Evolutionary conservation across 164 flowering plant genomes (phyloP), one percentile per base, ranked within the genome.

Genomic region (Nymphaea thermarum): DNA sequence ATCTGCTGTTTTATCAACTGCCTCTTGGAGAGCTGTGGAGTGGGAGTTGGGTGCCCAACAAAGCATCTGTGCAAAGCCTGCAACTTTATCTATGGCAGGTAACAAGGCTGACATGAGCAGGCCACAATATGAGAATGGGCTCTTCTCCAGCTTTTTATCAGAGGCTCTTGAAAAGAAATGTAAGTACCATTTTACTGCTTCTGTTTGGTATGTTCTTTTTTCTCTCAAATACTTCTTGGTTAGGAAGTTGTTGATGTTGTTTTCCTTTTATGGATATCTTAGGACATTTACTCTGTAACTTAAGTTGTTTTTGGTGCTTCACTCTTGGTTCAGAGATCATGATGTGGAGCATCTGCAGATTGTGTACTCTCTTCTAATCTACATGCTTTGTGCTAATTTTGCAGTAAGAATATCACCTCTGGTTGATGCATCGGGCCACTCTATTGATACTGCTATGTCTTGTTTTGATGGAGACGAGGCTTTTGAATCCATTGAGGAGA

Each of bases 101-200:
- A 79, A 63, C 45, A 78, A 68, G 71, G 60, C 63, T 65, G 77
- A 70, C 61, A 66, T 75, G n/a, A 74, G 65, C 61, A 82, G 77
- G 44, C 43, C 78, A 53, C 90, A 79, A 63, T 73, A 82, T 74
- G 96, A 88, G 76, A 92, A 80, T 67, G 83, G 86, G 65, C 86
- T 89, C 62, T 89, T 90, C 81, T 89, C 93, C 8, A 84, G 93
- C 67, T 86, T 93, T n/a, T 63, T 91, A 65, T 88, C 95, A 18
- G 91, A 89, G 42, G 60, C 86, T 45, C 85, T 87, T 74, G 76
- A 64, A 71, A 82, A 79, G 74, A 90, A 91, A 65, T 59, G 96
- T 89, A 76, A 72, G 93, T 72, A 43, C 41, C 66, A 14, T 4
- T 70, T 67, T 67, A 53, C 60, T 60, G 53, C 10, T 25, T 43